Evolutionary conservation across 768 basidiomycete genomes (phyloP).

Genomic region (Steccherinum ochraceum): DNA sequence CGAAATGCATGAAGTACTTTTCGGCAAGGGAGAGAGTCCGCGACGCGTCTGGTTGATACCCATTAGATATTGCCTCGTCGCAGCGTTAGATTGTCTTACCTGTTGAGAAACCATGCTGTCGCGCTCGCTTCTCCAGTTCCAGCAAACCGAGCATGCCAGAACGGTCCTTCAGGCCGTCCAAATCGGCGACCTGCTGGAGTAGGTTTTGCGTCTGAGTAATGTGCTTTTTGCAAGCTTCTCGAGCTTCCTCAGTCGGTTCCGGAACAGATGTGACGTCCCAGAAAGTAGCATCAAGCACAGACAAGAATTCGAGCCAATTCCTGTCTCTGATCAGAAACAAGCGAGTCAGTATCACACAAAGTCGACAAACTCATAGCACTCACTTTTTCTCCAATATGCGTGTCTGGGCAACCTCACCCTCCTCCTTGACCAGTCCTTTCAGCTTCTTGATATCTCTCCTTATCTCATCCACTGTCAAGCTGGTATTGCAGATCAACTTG

Average conservation of each 20-base stretch:
- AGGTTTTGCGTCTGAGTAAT: constrained; percentile 42
- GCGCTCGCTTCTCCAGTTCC: constrained; percentile 64
- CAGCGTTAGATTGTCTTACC: too few species aligned
- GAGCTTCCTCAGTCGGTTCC: constrained; percentile 26
- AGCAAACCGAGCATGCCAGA: constrained; percentile 68
- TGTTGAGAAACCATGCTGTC: constrained; percentile 39
- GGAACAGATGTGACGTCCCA: constrained; percentile 25
- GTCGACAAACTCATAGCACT: constrained; percentile 14
- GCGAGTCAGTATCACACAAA: neutral
- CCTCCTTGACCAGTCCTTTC: constrained; percentile 52
- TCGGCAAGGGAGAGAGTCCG: constrained; percentile 45
- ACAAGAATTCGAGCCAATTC: constrained; percentile 82
- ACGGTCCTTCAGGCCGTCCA: constrained; percentile 68
- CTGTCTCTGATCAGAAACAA: constrained; percentile 46
- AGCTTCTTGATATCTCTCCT: constrained; percentile 64
- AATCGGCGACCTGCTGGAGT: constrained; percentile 49
- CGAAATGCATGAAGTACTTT: constrained; percentile 65
- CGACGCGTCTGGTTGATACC: constrained; percentile 31
- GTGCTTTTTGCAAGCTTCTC: constrained; percentile 30
- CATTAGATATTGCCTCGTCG: neutral
- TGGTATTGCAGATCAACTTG: constrained; percentile 59
- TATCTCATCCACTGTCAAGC: constrained; percentile 67
- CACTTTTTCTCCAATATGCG: constrained; percentile 58
- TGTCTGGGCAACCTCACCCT: constrained; percentile 53
- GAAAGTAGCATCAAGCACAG: constrained; percentile 67